Evolutionary conservation across 139 green algal genomes (phyloP).

Genomic region (Micromonas pusilla): DNA sequence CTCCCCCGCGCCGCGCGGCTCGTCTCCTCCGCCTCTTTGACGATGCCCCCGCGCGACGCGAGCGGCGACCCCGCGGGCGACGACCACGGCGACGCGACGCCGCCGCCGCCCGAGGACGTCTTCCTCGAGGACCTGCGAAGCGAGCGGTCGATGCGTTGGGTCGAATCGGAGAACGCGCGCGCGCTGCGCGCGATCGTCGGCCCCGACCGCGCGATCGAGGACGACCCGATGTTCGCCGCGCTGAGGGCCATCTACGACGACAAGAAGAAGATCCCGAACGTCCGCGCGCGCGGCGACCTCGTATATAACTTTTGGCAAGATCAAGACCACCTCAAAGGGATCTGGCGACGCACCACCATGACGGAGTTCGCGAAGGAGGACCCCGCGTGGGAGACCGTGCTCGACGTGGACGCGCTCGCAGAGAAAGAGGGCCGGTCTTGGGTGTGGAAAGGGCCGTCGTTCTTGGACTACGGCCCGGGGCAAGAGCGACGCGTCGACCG

Average conservation of each 20-base stretch:
- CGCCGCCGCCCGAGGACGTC: not conserved
- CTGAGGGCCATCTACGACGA: not conserved
- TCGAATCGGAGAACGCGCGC: not conserved
- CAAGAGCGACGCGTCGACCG: not conserved
- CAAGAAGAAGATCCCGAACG: slow-evolving; percentile 1
- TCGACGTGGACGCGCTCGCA: slow-evolving; percentile 2
- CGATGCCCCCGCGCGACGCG: too few relatives aligned
- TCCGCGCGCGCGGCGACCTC: not conserved
- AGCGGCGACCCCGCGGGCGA: too few relatives aligned
- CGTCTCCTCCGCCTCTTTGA: too few relatives aligned
- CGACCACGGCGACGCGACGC: too few relatives aligned
- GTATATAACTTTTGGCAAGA: slow-evolving; percentile 25
- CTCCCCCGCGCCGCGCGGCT: too few relatives aligned
- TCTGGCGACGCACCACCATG: slow-evolving; percentile 1
- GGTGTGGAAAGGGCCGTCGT: slow-evolving; percentile 5
- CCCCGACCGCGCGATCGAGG: not conserved
- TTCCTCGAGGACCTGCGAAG: slow-evolving; percentile 6
- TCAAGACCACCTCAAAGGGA: not conserved
- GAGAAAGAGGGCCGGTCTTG: not conserved
- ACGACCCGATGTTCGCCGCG: not conserved
- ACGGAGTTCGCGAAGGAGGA: not conserved
- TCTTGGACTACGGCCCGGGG: slow-evolving; percentile 10
- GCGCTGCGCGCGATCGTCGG: not conserved
- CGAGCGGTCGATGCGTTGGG: not conserved
- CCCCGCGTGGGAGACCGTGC: not conserved